phyloP scores from a whole-genome alignment of 1,284 basidiomycete species.

The Clitocybe nebularis region DNA sequence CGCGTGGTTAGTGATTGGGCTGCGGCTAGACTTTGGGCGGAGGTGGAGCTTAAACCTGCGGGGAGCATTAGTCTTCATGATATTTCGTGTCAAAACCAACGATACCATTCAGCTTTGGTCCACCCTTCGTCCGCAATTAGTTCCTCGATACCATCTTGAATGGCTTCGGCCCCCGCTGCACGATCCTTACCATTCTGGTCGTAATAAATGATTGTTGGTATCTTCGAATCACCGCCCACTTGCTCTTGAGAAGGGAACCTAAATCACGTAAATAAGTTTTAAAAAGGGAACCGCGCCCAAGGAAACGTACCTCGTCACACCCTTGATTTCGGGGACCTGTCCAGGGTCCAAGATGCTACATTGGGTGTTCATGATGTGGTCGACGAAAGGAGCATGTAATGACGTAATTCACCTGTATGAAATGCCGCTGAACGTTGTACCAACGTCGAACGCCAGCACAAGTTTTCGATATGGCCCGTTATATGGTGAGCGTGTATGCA shows the following conservation, averaged over 20 bases:
- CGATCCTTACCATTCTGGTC: conserved; percentile 38
- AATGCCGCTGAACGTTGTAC: conserved; percentile 19
- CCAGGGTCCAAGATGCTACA: conserved; percentile 32
- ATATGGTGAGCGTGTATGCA: conserved; percentile 9
- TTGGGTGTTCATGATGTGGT: background rate
- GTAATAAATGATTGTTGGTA: conserved; percentile 55
- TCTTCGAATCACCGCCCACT: conserved; percentile 44
- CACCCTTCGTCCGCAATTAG: conserved; percentile 37
- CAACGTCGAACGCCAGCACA: conserved; percentile 19
- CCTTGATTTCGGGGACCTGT: conserved; percentile 36
- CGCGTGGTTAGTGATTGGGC: background rate
- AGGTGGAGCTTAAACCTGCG: conserved; percentile 50
- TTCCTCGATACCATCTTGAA: conserved; percentile 35
- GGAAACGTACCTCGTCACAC: conserved; percentile 42
- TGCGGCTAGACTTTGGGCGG: conserved; percentile 22
- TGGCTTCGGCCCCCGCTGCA: conserved; percentile 51
- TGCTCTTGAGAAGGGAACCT: conserved; percentile 35
- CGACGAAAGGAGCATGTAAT: background rate
- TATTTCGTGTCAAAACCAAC: no score
- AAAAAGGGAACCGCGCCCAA: conserved; percentile 33
- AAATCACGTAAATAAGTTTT: conserved; percentile 37
- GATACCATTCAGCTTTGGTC: conserved; percentile 40
- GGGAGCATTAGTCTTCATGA: no score
- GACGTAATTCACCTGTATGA: conserved; percentile 16
- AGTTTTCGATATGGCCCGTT: conserved; percentile 13